Evolutionary conservation across 2,329 filamentous ascomycete species (phyloP), one percentile per base, ranked within the genome.

Genomic region (Lachnellula cervina): DNA sequence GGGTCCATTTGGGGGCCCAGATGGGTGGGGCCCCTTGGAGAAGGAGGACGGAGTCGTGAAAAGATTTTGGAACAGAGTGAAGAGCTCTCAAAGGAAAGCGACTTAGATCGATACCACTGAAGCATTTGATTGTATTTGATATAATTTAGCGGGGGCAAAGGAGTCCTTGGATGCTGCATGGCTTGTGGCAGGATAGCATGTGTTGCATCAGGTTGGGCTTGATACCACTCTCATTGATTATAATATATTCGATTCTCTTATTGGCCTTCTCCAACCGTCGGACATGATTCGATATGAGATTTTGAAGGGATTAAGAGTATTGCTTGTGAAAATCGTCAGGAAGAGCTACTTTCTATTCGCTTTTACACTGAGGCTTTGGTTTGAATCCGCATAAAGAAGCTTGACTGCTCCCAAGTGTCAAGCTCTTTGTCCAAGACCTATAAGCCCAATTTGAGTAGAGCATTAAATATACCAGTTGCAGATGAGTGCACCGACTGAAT

Each of bases 61-160:
- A 72, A 78, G 82, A 51, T 75, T 87, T 54, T 87, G 84, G 83
- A 82, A 86, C 59, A 78, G 77, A 57, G 80, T 87, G 40, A 69
- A 64, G 54, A 65, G 62, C 47, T 59, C 61, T 23, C 65, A 65
- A 49, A 62, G 60, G 51, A 67, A 62, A 56, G 40, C 25, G 34
- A 44, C 34, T 17, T 37, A 49, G 35, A 48, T 21, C 23, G n/a
- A 48, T n/a, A 34, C 9, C 21, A 23, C 9, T 28, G 13, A 38
- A 49, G 8, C 21, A 44, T 42, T 37, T 54, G 21, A 21, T 49
- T 49, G 52, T 48, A 23, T 43, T 44, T 44, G 16, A 23, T 43
- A 28, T 44, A 44, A 28, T 50, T 43, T 44, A 42, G 46, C 45
- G 45, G 46, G 38, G 23, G 16, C 13, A 16, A n/a, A 42, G 46